phyloP scores from a whole-genome alignment of 371 early-diverging fungal genomes.

The Circinella minor region DNA sequence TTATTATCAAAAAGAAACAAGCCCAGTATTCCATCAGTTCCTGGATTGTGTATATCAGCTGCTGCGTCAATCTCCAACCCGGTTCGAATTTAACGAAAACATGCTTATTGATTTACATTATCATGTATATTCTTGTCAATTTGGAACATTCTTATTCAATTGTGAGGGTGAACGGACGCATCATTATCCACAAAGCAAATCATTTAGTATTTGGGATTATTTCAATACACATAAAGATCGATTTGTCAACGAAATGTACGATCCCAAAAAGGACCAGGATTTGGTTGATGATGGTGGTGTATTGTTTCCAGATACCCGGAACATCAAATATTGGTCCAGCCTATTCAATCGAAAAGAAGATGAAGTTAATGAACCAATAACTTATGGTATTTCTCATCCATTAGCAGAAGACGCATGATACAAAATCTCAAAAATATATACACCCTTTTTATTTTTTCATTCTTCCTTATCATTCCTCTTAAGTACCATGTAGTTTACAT shows the following conservation, averaged over 20 bases:
- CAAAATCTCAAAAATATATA: neutral
- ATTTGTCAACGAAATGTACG: slow-evolving; percentile 60
- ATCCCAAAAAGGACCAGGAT: slow-evolving; percentile 53
- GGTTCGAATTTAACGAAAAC: slow-evolving; percentile 91
- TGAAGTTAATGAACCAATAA: slow-evolving; percentile 55
- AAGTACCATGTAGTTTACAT: neutral
- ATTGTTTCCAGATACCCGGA: slow-evolving; percentile 63
- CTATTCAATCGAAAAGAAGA: slow-evolving; percentile 66
- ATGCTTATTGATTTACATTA: slow-evolving; percentile 82
- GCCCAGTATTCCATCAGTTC: slow-evolving; percentile 96
- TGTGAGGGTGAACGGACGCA: slow-evolving; percentile 74
- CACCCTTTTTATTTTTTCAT: neutral
- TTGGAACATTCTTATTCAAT: slow-evolving; percentile 93
- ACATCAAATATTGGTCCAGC: slow-evolving; percentile 75
- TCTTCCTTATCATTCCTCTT: neutral
- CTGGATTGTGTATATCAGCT: slow-evolving; percentile 94
- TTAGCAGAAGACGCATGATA: slow-evolving; percentile 15
- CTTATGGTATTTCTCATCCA: slow-evolving; percentile 25
- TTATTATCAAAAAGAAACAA: slow-evolving; percentile 75
- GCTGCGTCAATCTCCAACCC: slow-evolving; percentile 83
- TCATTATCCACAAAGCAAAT: slow-evolving; percentile 48
- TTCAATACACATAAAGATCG: slow-evolving; percentile 59
- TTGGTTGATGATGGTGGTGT: slow-evolving; percentile 59
- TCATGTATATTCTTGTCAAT: slow-evolving; percentile 89
- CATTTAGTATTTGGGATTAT: slow-evolving; percentile 85